Conservation (phyloP, 2,329 filamentous ascomycete genomes). For the Colletotrichum neosansevieriae region DNA sequence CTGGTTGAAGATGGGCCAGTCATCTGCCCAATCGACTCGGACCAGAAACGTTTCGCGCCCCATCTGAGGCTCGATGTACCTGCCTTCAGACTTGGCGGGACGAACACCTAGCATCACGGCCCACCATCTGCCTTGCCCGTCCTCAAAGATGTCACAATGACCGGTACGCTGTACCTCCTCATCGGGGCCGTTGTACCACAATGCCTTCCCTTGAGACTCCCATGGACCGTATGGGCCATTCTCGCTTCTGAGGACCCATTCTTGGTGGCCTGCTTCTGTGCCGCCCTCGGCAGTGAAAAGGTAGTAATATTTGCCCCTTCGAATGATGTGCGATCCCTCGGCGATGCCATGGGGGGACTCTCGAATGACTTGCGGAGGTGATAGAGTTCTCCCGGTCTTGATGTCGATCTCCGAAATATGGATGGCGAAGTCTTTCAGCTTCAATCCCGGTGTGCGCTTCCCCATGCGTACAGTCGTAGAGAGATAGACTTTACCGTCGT, state of each 20-base stretch:
- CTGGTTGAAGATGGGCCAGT: constrained; percentile 64
- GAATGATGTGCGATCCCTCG: constrained; percentile 57
- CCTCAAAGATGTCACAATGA: constrained; percentile 62
- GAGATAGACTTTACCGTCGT: constrained; percentile 62
- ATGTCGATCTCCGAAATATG: constrained; percentile 59
- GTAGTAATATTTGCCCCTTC: constrained; percentile 51
- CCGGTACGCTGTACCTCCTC: constrained; percentile 64
- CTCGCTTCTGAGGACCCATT: constrained; percentile 63
- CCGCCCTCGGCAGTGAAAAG: constrained; percentile 56
- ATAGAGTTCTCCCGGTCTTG: constrained; percentile 54
- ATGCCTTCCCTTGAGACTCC: constrained; percentile 58
- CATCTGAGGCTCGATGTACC: constrained; percentile 56
- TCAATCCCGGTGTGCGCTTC: constrained; percentile 51
- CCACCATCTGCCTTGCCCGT: constrained; percentile 59
- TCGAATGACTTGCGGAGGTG: constrained; percentile 50
- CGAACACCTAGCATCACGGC: constrained; percentile 60
- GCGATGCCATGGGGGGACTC: constrained; percentile 55
- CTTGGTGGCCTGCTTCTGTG: constrained; percentile 62
- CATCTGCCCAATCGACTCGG: constrained; percentile 61
- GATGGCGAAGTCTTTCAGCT: constrained; percentile 65
- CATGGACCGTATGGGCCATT: constrained; percentile 60
- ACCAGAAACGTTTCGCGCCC: constrained; percentile 64
- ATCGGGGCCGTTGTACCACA: constrained; percentile 59
- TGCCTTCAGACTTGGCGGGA: constrained; percentile 46
- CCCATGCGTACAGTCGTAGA: constrained; percentile 55